These are phyloP conservation scores for Fusarium annulatum DNA, from an alignment of 2,329 filamentous ascomycete species.

Conservation along the genomic window DNA sequence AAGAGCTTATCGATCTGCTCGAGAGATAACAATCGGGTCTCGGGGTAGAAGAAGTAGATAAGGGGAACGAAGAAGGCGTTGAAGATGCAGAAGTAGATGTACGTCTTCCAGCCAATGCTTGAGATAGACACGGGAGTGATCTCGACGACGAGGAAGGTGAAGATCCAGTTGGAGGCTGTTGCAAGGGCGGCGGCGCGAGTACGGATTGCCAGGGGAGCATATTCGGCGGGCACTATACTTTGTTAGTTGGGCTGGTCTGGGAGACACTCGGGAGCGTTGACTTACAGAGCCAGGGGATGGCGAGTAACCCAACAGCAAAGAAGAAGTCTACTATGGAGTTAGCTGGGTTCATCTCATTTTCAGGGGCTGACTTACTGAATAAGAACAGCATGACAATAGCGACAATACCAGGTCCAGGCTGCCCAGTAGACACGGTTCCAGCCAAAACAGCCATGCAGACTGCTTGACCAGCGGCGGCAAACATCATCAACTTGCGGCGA, in stretches of 20 bases:
- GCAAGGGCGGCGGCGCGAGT: slow-evolving; percentile 53
- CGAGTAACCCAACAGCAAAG: slow-evolving; percentile 55
- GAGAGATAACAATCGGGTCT: slow-evolving; percentile 59
- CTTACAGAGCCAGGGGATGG: slow-evolving; percentile 52
- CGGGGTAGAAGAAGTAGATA: slow-evolving; percentile 61
- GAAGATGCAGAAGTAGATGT: slow-evolving; percentile 53
- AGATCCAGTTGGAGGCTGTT: slow-evolving; percentile 53
- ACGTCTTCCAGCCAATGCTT: slow-evolving; percentile 53
- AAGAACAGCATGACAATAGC: slow-evolving; percentile 58
- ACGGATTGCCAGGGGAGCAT: slow-evolving; percentile 54
- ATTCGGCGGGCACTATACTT: slow-evolving; percentile 54
- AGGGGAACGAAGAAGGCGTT: slow-evolving; percentile 55
- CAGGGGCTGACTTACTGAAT: slow-evolving; percentile 42
- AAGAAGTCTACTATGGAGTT: slow-evolving; percentile 48
- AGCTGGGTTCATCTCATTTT: not conserved
- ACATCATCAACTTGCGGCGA: slow-evolving; percentile 69
- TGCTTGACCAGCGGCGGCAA: slow-evolving; percentile 50
- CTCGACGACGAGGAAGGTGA: slow-evolving; percentile 53
- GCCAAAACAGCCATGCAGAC: slow-evolving; percentile 60
- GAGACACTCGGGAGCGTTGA: not conserved
- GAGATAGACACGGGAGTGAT: slow-evolving; percentile 53
- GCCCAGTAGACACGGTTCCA: slow-evolving; percentile 54
- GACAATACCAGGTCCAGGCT: slow-evolving; percentile 53
- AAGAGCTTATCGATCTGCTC: slow-evolving; percentile 61
- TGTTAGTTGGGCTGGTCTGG: slow-evolving; percentile 1